Evolutionary conservation across 2,329 filamentous ascomycete genomes (phyloP).

Genomic region (Trichoderma simmonsii): DNA sequence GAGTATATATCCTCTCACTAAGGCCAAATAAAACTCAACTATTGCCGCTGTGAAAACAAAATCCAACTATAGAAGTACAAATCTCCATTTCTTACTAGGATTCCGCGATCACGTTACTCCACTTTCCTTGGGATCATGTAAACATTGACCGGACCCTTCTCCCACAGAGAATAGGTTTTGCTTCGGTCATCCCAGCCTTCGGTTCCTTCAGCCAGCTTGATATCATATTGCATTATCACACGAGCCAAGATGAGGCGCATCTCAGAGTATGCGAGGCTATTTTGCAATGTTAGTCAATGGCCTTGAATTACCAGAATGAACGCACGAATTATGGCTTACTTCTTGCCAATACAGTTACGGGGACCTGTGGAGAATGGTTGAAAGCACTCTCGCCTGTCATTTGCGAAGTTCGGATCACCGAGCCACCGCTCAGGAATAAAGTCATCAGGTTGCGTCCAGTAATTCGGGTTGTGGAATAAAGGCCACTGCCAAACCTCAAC

Average conservation of each 20-base stretch:
- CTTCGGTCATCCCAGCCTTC: slow-evolving; percentile 9
- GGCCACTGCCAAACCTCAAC: slow-evolving; percentile 38
- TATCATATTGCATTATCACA: slow-evolving; percentile 29
- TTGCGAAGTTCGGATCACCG: slow-evolving; percentile 22
- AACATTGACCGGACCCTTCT: slow-evolving; percentile 14
- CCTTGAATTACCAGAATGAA: too few species aligned
- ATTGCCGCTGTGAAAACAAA: too few species aligned
- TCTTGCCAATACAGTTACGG: slow-evolving; percentile 33
- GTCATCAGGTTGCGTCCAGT: slow-evolving; percentile 32
- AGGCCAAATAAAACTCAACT: too few species aligned
- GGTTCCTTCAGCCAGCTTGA: slow-evolving; percentile 25
- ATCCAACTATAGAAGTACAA: too few species aligned
- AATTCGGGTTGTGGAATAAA: slow-evolving; percentile 30
- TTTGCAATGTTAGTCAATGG: neutral
- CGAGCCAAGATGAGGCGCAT: slow-evolving; percentile 30
- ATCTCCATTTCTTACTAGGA: too few species aligned
- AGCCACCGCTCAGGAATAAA: slow-evolving; percentile 41
- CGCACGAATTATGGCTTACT: slow-evolving; percentile 22
- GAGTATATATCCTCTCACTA: too few species aligned
- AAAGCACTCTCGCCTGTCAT: slow-evolving; percentile 26
- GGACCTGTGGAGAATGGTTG: slow-evolving; percentile 32
- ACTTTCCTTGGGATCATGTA: slow-evolving; percentile 12
- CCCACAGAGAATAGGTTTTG: slow-evolving; percentile 13
- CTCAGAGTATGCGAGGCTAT: slow-evolving; percentile 32
- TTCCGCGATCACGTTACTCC: neutral